Evolutionary conservation across 75 land plant species (phyloP), one percentile per base, ranked within the genome.

Genomic region (Pinus albicaulis): DNA sequence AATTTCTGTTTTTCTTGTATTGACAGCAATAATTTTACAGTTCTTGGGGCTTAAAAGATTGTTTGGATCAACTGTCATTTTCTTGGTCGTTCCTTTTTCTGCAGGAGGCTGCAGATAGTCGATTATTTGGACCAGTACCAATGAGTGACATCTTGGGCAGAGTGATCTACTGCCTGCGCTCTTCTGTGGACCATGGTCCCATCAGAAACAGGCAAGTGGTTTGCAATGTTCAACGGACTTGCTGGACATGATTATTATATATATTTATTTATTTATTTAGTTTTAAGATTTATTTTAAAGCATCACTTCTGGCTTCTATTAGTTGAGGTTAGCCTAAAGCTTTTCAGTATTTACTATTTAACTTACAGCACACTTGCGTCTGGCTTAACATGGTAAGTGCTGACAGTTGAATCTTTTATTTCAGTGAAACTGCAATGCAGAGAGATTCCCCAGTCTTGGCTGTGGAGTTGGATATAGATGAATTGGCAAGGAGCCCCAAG

Each of bases 81-180:
- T 14, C 0, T 10, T 53, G 34, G 2, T 48, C 10, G 53, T 48
- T 48, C 10, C 17, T 20, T 17, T 72, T 16, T 31, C 14, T 59
- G 82, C 90, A 93, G 96, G 92, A 89, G 63, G 90, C 90, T 12
- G 65, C 74, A 14, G 96, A 93, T 72, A 91, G 96, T 78, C 79
- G 96, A 73, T 80, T 76, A 44, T 93, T 91, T 81, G 96, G 96
- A 34, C 96, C 93, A 38, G 77, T 93, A 57, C 75, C 90, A 31
- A 86, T 91, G 90, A 68, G 82, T 22, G 71, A 89, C 74, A 91
- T 93, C 15, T 60, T 89, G 12, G 96, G 96, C 7, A 80, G 96
- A 80, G 96, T 79, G 44, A 86, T 93, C 72, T 93, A 93, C 81
- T 85, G 82, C 53, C 79, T 93, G 61, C 88, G 86, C 76, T 85